Evolutionary conservation across 2,329 filamentous ascomycete genomes (phyloP).

Genomic region (Ustulina deusta): DNA sequence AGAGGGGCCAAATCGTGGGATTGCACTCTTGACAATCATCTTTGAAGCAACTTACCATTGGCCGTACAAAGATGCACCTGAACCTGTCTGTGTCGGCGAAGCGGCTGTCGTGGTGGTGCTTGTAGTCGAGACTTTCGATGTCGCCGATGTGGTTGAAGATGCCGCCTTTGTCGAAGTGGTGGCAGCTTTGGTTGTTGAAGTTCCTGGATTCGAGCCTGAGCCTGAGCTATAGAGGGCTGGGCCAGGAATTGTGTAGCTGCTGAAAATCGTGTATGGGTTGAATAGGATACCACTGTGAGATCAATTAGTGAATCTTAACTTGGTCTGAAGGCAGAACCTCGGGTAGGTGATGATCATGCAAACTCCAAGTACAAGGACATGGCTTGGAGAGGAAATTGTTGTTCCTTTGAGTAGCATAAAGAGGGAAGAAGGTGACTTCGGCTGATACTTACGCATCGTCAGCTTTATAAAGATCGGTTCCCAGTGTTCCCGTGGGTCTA

Average conservation of each 20-base stretch:
- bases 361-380: neutral
- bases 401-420: neutral
- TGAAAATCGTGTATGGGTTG: slow-evolving; percentile 61
- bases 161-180: slow-evolving; percentile 13
- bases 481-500: slow-evolving; percentile 60
- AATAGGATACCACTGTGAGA: slow-evolving; percentile 59
- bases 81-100: slow-evolving; percentile 8
- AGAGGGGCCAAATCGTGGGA: neutral
- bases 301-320: slow-evolving; percentile 8
- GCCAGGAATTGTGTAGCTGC: slow-evolving; percentile 44
- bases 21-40: neutral
- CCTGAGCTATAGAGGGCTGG: slow-evolving; percentile 35
- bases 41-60: slow-evolving; percentile 27
- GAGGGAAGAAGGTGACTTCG: neutral
- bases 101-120: slow-evolving; percentile 19
- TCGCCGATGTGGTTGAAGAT: slow-evolving; percentile 18
- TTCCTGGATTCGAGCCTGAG: slow-evolving; percentile 14
- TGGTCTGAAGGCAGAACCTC: neutral
- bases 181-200: slow-evolving; percentile 17
- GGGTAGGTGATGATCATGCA: neutral
- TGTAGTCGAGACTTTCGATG: slow-evolving; percentile 23
- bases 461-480: slow-evolving; percentile 64
- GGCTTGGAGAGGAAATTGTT: neutral
- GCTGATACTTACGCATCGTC: slow-evolving; percentile 55
- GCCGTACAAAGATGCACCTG: slow-evolving; percentile 21